Evolutionary conservation across 2,329 filamentous ascomycete species (phyloP), one percentile per base, ranked within the genome.

Genomic region (Pseudogymnoascus sp.): DNA sequence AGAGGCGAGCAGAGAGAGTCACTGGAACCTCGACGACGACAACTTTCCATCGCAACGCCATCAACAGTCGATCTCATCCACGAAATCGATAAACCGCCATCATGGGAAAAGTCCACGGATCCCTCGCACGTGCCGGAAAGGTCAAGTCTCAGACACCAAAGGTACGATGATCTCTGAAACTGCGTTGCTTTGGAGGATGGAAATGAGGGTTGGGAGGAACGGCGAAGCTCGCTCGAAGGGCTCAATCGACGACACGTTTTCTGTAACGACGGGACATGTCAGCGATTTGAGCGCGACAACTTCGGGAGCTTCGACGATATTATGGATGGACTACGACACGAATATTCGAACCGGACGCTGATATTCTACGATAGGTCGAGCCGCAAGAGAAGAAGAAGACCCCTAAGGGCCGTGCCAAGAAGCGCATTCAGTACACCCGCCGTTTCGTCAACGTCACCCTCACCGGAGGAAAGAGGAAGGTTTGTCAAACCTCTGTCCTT

Each of bases 381-480:
- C 81, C 84, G 65, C 89, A 93, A 82, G 93, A 97, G 88, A 96
- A 96, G 89, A 84, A 90, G 82, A 97, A 97, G 90, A 85, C 83
- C 74, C 92, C 93, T 78, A 97, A 97, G 88, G 93, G 93, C 77
- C 92, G 93, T 77, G 93, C 93, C 73, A 91, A 95, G 84, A 97
- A 97, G 92, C 88, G 93, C 77, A 88, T 96, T 79, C 88, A 86
- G 79, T 97, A 97, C 87, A 96, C 91, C 74, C 90, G 93, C 79
- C 92, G 93, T 76, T 97, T 97, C 84, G 93, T 97, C 73, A 97
- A 97, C 83, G 92, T 97, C 77, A 95, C 91, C 76, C 86, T 96
- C 82, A 96, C 93, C 71, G 93, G 92, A 80, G 93, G 93, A 83
- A 97, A 97, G 93, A 86, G 93, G 81, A 97, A 97, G 91, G 91